phyloP scores from a whole-genome alignment of 176 grass and related monocot genomes.

The Metroxylon sagu region DNA sequence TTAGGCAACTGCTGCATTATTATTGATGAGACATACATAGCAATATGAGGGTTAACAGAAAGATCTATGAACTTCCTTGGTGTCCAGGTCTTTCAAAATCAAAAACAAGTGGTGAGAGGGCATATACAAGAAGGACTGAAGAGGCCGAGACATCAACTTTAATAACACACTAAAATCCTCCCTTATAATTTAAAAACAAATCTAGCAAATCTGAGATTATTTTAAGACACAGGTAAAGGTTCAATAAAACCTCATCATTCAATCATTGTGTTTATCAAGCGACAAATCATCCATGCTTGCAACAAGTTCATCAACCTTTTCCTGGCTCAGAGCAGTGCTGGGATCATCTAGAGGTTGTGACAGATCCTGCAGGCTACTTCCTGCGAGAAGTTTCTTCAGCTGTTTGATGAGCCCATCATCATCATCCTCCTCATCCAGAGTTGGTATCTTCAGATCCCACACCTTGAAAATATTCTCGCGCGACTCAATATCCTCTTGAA shows the following conservation, averaged over 20 bases:
- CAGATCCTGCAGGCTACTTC: not conserved
- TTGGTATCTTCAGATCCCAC: conserved; percentile 49
- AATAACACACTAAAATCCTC: too few species aligned
- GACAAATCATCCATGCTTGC: conserved; percentile 46
- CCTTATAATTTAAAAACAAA: too few species aligned
- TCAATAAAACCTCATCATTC: not conserved
- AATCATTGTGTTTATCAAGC: conserved; percentile 27
- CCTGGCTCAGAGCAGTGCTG: conserved; percentile 10
- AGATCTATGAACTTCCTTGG: too few species aligned
- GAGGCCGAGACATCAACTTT: too few species aligned
- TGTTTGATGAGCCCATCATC: conserved; percentile 61
- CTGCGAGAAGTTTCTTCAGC: conserved; percentile 44
- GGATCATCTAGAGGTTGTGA: conserved; percentile 17
- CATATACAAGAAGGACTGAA: too few species aligned
- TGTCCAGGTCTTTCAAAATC: too few species aligned
- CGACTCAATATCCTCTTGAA: conserved; percentile 25
- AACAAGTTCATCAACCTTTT: conserved; percentile 51
- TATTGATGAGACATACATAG: too few species aligned
- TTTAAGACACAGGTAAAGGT: too few species aligned
- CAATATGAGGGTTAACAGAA: too few species aligned
- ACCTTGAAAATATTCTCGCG: conserved; percentile 58
- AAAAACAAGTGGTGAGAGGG: too few species aligned
- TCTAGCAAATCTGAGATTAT: too few species aligned
- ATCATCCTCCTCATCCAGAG: conserved; percentile 40
- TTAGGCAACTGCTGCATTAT: too few species aligned